A percentile compares a stretch with the other conserved stretches of the same genome.
phyloP scores from a whole-genome alignment of 371 early-diverging fungal genomes.

The Apophysomyces trapeziformis region DNA sequence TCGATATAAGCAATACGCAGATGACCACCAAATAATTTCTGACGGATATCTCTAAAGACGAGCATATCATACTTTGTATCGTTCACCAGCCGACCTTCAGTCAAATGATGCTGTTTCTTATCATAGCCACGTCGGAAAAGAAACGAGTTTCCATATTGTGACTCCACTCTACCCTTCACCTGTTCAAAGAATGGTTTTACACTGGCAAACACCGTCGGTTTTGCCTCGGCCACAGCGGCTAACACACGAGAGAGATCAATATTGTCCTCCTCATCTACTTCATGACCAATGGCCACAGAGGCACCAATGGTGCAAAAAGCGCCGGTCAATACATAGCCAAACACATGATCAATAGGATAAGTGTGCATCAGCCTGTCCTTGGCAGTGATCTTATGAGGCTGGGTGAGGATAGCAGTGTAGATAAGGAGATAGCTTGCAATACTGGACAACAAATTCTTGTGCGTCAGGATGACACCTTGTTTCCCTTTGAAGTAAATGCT shows the following conservation, averaged over 20 bases:
- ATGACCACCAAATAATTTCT: constrained; percentile 85
- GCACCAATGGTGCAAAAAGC: constrained; percentile 57
- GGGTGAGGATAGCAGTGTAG: constrained; percentile 35
- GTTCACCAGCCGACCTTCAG: constrained; percentile 45
- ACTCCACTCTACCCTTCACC: constrained; percentile 36
- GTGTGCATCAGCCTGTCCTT: constrained; percentile 48
- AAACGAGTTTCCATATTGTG: constrained; percentile 50
- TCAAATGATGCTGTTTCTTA: constrained; percentile 34
- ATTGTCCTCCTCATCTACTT: constrained; percentile 58
- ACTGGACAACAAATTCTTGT: constrained; percentile 26
- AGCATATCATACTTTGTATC: constrained; percentile 56
- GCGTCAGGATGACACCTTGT: constrained; percentile 50
- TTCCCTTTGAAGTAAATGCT: constrained; percentile 46
- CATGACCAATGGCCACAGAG: constrained; percentile 73
- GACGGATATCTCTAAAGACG: constrained; percentile 51
- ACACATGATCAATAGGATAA: constrained; percentile 47
- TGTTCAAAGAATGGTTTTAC: constrained; percentile 38
- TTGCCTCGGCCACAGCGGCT: constrained; percentile 47
- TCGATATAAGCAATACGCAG: constrained; percentile 65
- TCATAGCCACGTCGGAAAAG: constrained; percentile 51
- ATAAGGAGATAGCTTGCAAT: constrained; percentile 42
- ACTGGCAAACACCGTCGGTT: constrained; percentile 80
- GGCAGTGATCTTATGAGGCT: constrained; percentile 40
- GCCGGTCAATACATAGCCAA: constrained; percentile 35
- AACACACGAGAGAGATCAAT: constrained; percentile 23